Conservation (phyloP, 2,329 filamentous ascomycete genomes). For the Emericellopsis cladophorae region DNA sequence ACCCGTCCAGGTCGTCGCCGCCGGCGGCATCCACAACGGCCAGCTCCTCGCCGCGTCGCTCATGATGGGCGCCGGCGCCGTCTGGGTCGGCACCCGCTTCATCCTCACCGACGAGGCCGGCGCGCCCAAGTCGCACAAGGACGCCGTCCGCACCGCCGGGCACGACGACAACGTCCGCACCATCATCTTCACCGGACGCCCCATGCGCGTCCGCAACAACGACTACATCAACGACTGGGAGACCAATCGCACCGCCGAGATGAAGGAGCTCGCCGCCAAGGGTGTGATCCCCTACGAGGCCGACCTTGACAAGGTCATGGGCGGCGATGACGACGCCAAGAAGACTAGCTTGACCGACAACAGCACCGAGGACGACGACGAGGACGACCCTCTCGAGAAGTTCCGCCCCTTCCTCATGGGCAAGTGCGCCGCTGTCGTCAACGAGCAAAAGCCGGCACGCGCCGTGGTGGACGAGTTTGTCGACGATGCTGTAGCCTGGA, state of each 20-base stretch:
- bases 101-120: conserved; percentile 89
- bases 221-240: conserved; percentile 95
- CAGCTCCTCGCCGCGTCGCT: conserved; percentile 79
- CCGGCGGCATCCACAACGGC: conserved; percentile 88
- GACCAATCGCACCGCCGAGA: conserved; percentile 76
- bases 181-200: conserved; percentile 96
- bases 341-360: conserved; percentile 43
- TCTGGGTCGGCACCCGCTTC: conserved; percentile 97
- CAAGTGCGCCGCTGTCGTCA: conserved; percentile 87
- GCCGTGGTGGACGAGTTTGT: conserved; percentile 92
- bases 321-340: conserved; percentile 43
- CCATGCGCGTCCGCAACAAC: conserved; percentile 87
- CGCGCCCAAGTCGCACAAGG: conserved; percentile 86
- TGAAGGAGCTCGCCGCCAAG: conserved; percentile 81
- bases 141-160: conserved; percentile 79
- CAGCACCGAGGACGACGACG: conserved; percentile 53
- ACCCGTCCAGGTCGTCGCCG: conserved; percentile 84
- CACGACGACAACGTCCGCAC: conserved; percentile 96
- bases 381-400: conserved; percentile 84
- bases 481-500: conserved; percentile 57
- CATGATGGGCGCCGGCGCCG: conserved; percentile 82
- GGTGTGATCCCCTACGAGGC: conserved; percentile 88
- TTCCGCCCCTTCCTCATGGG: conserved; percentile 91
- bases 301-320: conserved; percentile 72
- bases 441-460: conserved; percentile 85